Percentiles rank a stretch among this genome's conserved stretches.
These are phyloP conservation scores for Candida tetrigidarum DNA, from an alignment of 1,139 yeast species.

Conservation along the genomic window DNA sequence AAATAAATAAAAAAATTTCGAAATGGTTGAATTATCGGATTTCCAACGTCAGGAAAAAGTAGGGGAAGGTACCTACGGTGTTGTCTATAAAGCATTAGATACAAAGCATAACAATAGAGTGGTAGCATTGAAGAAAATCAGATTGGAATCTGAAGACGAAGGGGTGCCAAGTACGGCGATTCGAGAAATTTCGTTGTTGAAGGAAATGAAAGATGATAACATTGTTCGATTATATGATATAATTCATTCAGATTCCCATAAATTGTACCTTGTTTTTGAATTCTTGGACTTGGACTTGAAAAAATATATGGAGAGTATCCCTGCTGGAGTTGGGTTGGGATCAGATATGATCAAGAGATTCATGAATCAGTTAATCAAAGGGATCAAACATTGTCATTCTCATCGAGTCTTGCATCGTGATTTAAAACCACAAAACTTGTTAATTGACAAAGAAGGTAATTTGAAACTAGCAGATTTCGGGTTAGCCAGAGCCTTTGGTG, in stretches of 20 bases:
- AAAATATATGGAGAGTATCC: slow-evolving; percentile 95
- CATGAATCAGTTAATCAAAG: slow-evolving; percentile 90
- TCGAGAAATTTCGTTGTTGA: slow-evolving; percentile 90
- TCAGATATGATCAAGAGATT: slow-evolving; percentile 90
- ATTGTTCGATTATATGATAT: slow-evolving; percentile 91
- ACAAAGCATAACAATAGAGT: slow-evolving; percentile 86
- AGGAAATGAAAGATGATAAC: slow-evolving; percentile 91
- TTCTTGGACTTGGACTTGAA: slow-evolving; percentile 92
- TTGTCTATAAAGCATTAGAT: slow-evolving; percentile 95
- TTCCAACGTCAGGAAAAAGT: slow-evolving; percentile 94
- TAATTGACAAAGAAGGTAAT: slow-evolving; percentile 94
- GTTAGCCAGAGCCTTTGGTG: slow-evolving; percentile 96
- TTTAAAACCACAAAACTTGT: slow-evolving; percentile 92
- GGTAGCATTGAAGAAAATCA: slow-evolving; percentile 93
- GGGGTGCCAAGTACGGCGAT: slow-evolving; percentile 99
- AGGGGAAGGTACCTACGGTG: slow-evolving; percentile 99
- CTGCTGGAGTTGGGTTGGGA: slow-evolving; percentile 90
- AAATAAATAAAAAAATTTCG: not conserved
- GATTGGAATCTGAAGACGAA: slow-evolving; percentile 96
- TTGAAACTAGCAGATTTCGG: slow-evolving; percentile 97
- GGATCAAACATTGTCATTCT: slow-evolving; percentile 93
- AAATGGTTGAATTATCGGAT: slow-evolving; percentile 88
- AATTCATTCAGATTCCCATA: slow-evolving; percentile 96
- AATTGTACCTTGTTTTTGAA: slow-evolving; percentile 91
- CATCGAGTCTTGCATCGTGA: slow-evolving; percentile 96